These are phyloP conservation scores for Botrytis medusae DNA, from an alignment of 2,329 filamentous ascomycete species.

Conservation along the genomic window DNA sequence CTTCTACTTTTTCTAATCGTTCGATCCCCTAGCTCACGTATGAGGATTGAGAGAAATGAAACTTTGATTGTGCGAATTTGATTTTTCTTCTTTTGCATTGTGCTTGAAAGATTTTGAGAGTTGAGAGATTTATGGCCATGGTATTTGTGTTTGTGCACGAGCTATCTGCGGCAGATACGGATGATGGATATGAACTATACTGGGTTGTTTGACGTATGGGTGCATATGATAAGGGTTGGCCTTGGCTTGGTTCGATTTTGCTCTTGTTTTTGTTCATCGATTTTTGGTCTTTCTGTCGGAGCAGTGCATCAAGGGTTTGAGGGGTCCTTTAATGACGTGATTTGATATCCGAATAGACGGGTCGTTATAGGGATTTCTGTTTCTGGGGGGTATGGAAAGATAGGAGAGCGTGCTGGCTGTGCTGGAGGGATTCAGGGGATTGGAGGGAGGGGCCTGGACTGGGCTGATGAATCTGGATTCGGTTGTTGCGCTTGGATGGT, in stretches of 20 bases:
- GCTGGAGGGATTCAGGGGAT: background rate
- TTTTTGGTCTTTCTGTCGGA: background rate
- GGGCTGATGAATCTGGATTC: background rate
- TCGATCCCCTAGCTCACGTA: background rate
- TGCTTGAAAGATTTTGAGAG: background rate
- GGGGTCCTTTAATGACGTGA: constrained; percentile 12
- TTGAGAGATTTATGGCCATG: background rate
- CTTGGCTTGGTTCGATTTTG: background rate
- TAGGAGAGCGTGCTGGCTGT: background rate
- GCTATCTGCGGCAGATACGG: background rate
- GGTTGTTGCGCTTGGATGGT: background rate
- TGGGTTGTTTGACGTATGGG: background rate
- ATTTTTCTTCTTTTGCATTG: background rate
- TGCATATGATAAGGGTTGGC: background rate
- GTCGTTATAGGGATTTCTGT: background rate
- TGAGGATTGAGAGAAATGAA: background rate
- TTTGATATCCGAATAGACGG: constrained; percentile 18
- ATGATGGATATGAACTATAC: background rate
- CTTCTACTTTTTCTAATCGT: background rate
- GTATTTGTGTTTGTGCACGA: background rate
- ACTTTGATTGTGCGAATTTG: background rate
- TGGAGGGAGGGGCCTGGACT: background rate
- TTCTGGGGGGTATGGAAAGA: background rate
- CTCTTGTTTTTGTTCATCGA: background rate
- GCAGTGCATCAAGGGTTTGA: background rate